These are phyloP conservation scores for Microsporum canis DNA, from an alignment of 2,329 filamentous ascomycete species.

Conservation along the genomic window DNA sequence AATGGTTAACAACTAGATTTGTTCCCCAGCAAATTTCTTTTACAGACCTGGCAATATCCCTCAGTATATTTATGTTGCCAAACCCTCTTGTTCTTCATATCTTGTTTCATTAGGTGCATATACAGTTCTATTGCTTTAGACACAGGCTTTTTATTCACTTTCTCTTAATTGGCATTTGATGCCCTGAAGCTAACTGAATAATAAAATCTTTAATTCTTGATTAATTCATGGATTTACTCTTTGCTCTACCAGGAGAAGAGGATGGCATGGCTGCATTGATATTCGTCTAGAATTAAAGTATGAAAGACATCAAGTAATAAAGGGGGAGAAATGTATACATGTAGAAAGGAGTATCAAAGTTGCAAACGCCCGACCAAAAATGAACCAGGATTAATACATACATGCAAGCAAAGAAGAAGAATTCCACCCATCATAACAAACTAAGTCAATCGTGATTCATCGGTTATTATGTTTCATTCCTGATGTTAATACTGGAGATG, in stretches of 20 bases:
- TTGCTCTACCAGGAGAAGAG: background rate
- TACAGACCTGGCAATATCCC: background rate
- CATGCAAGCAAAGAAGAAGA: background rate
- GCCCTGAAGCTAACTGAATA: background rate
- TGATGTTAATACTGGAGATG: conserved; percentile 11
- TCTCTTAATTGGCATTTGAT: background rate
- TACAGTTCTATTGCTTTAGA: background rate
- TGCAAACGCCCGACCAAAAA: background rate
- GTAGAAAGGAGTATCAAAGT: background rate
- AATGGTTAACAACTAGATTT: background rate
- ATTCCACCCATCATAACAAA: background rate
- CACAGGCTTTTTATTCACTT: background rate
- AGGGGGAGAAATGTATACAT: background rate
- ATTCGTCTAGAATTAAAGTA: background rate
- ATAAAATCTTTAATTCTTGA: background rate
- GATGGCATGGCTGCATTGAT: background rate
- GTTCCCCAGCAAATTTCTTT: background rate
- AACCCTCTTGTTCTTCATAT: background rate
- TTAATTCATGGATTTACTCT: background rate
- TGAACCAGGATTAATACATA: background rate
- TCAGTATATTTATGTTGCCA: background rate
- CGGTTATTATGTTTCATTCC: conserved; percentile 6
- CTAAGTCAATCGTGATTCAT: background rate
- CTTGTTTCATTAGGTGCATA: conserved; percentile 1
- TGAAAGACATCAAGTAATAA: background rate